Evolutionary conservation across 441 rosid genomes (phyloP), one percentile per base, ranked within the genome.

Genomic region (Gossypium armourianum): DNA sequence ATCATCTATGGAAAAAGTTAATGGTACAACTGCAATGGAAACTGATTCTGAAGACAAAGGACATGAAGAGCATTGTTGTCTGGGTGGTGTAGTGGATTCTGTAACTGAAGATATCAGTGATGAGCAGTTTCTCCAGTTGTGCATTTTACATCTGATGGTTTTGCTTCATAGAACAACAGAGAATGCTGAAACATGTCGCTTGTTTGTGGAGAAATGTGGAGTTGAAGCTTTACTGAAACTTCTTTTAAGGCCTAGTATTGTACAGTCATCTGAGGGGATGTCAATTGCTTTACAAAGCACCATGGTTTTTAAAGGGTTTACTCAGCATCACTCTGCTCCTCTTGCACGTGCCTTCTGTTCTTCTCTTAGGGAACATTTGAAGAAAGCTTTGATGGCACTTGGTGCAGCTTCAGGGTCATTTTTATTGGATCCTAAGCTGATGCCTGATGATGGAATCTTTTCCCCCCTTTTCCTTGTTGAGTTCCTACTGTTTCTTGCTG

Each of bases 241-340:
- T 84, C 83, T 95, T 32, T 80, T 95, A 64, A 86, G 88, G 73
- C 92, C 95, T 12, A 88, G 86, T 82, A 87, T 95, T 79, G 92
- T 92, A 63, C 93, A 90, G 77, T 92, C 99, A 54, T 86, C 98
- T 70, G 99, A 95, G 80, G 99, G 99, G 57, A 87, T 87, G 87
- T 88, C 96, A 73, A 92, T 92, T 80, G 97, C 97, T 68, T 82
- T 95, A 76, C 97, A 92, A 66, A 92, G 98, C 88, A 88, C 98
- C 73, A 90, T 90, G 92, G 99, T 95, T 75, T 95, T 95, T 79
- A 95, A 95, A 83, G 96, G 97, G 74, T 92, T 95, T 78, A 89
- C 95, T 6, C 97, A 89, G 73, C 96, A 95, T 83, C 97, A 95
- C 77, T 87, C 99, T 71, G 80, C 90, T 80, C 85, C 97, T 78